Base-by-base conservation (phyloP, 495 filamentous ascomycete species). In the Podospora tetraspora region DNA sequence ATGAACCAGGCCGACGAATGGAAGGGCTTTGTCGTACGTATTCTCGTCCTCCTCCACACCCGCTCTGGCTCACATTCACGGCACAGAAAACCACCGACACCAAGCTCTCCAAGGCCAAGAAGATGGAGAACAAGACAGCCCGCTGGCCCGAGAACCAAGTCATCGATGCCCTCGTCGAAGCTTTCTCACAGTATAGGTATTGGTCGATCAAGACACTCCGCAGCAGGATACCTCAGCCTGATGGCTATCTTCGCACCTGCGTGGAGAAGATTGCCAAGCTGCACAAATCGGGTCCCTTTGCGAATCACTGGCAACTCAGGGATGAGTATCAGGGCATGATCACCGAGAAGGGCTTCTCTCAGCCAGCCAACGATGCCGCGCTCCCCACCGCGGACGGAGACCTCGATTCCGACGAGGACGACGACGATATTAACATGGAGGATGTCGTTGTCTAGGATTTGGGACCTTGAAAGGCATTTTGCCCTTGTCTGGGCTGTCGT, bases 121-220 rank as follows among this genome's bases (percentile, higher is more conserved):
- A 80, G 72, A 88, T 88, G 76, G 87, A 91, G 63, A 90, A 91
- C 81, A 96, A 96, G 80, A 87, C 89, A 6, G 90, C 90, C 3
- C 92, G 95, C 76, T 92, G 97, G 82, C 88, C 92, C 8, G 87
- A 90, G 75, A 90, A 91, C 81, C 89, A 93, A 75, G 88, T 99
- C 52, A 78, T 96, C 79, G 92, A 97, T 76, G 81, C 81, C 57
- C 88, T 99, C 67, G 93, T 92, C 81, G 76, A 82, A 19, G 91
- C 88, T 74, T 99, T 98, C 86, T 85, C 88, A 34, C 78, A 88
- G 63, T 96, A 90, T 82, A 86, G 86, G 64, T 97, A 93, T 79
- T 98, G 94, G 94, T 85, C 90, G 21, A 90, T 98, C 82, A 93
- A 91, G 72, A 85, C 87, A 0, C 85, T 99, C 70, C 90, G 91